Evolutionary conservation across 495 filamentous ascomycete species (phyloP).

Genomic region (Chaetomium cochliodes): DNA sequence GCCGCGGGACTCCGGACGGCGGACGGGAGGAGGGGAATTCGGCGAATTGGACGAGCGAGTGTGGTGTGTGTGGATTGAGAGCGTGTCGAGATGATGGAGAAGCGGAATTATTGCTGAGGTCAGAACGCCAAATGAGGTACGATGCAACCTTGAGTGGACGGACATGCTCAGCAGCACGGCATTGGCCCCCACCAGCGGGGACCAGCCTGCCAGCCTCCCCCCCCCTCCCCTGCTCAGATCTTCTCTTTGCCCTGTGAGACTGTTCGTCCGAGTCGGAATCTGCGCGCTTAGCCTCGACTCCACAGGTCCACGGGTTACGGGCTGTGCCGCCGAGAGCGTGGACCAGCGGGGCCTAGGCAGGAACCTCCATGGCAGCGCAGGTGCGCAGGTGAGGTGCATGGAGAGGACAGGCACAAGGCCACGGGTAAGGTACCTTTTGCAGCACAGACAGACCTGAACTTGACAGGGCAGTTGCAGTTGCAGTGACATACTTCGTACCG

Average conservation of each 20-base stretch:
- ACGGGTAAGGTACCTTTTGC: too few species aligned
- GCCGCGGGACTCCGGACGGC: slow-evolving; percentile 6
- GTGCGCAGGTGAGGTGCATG: neutral
- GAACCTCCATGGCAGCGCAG: slow-evolving; percentile 3
- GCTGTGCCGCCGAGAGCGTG: slow-evolving; percentile 4
- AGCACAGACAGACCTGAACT: too few species aligned
- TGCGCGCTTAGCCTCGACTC: neutral
- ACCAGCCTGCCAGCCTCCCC: too few species aligned
- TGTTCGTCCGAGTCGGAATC: neutral
- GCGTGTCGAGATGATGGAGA: neutral
- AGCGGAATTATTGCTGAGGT: neutral
- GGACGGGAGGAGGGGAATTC: neutral
- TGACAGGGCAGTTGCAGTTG: neutral
- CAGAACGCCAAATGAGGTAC: neutral
- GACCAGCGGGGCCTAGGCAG: neutral
- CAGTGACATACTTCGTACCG: too few species aligned
- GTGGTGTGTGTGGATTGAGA: neutral
- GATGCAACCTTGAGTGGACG: neutral
- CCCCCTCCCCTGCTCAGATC: slow-evolving; percentile 4
- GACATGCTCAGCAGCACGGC: too few species aligned
- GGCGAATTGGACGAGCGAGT: neutral
- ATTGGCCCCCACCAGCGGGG: too few species aligned
- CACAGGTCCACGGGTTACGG: too few species aligned
- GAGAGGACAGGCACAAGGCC: neutral
- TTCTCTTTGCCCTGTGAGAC: neutral